Conservation (phyloP, 257 asterid genomes). For the Dorcoceras hygrometricum region DNA sequence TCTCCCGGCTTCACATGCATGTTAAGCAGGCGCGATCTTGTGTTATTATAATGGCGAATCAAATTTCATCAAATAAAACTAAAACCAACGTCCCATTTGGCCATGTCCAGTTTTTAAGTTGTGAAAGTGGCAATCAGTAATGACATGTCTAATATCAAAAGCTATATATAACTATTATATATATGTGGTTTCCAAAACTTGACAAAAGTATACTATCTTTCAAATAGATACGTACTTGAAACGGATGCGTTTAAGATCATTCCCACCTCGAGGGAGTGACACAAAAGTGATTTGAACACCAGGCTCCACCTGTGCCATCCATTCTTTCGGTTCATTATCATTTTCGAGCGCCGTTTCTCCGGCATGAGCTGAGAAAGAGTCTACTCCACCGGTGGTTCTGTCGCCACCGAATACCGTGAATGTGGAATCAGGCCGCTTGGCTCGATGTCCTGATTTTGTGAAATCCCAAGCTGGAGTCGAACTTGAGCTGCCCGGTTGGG, state of each 20-base stretch:
- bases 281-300: conserved; percentile 18
- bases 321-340: conserved; percentile 63
- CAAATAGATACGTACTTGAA: conserved; percentile 10
- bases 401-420: conserved; percentile 33
- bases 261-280: conserved; percentile 18
- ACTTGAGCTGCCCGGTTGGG: conserved; percentile 66
- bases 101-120: background rate
- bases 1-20: conserved; percentile 59
- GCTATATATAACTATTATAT: no score
- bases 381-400: conserved; percentile 29
- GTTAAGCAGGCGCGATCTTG: background rate
- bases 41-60: background rate
- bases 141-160: background rate
- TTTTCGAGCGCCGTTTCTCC: conserved; percentile 52
- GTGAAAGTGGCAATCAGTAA: background rate
- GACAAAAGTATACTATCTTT: background rate
- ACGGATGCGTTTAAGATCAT: conserved; percentile 19
- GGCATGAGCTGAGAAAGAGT: conserved; percentile 41
- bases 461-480: conserved; percentile 90
- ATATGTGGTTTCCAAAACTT: background rate
- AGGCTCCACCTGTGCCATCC: conserved; percentile 49
- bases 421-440: conserved; percentile 42
- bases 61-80: no score
- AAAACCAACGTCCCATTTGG: background rate
- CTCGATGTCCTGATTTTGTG: conserved; percentile 37